Evolutionary conservation across 805 yeast species (phyloP).

Genomic region (Kodamaea hsintzibuensis): DNA sequence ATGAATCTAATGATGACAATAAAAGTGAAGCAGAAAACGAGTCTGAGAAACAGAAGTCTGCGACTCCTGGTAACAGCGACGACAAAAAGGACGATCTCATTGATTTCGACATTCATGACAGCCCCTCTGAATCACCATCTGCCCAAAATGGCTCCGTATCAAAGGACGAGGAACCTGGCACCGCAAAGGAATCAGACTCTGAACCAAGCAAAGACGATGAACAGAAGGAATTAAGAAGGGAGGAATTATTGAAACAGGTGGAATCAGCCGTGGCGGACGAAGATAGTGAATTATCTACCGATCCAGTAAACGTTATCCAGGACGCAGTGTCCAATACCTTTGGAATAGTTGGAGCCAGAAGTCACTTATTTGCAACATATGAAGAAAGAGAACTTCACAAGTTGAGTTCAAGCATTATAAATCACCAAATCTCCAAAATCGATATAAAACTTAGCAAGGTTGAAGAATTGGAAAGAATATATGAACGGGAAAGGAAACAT

Average conservation of each 20-base stretch:
- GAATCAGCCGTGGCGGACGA: conserved; percentile 11
- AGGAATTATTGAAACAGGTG: conserved; percentile 7
- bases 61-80: background rate
- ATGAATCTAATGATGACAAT: conserved; percentile 8
- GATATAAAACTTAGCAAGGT: conserved; percentile 63
- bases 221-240: conserved; percentile 14
- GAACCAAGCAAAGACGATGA: conserved; percentile 20
- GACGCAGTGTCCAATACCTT: conserved; percentile 71
- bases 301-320: conserved; percentile 29
- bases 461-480: conserved; percentile 60
- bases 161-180: background rate
- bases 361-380: conserved; percentile 75
- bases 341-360: conserved; percentile 74
- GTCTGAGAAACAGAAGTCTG: background rate
- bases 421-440: conserved; percentile 61
- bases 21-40: conserved; percentile 8
- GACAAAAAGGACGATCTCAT: conserved; percentile 5
- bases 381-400: conserved; percentile 79
- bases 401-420: conserved; percentile 55
- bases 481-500: conserved; percentile 62
- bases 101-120: conserved; percentile 1
- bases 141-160: conserved; percentile 2
- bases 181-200: conserved; percentile 13
- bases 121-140: background rate
- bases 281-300: conserved; percentile 12